Conservation (phyloP, 108 stramenopile species). For the Pseudonitzschia delicatissima region DNA sequence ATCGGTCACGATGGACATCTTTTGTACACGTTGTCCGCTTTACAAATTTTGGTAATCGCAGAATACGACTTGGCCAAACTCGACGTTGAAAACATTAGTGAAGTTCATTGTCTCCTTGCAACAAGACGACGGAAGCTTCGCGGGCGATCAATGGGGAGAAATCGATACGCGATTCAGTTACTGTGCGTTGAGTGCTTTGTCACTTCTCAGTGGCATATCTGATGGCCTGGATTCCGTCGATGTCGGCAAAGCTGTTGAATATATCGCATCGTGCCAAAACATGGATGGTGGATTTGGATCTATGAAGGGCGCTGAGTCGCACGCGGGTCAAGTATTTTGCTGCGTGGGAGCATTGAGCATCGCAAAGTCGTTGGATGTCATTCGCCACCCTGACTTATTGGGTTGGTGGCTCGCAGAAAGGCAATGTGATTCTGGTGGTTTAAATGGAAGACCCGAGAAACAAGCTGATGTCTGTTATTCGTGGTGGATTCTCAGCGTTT, state of each 20-base stretch:
- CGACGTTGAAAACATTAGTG: slow-evolving; percentile 40
- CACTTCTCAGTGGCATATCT: slow-evolving; percentile 54
- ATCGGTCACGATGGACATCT: slow-evolving; percentile 93
- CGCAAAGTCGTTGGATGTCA: slow-evolving; percentile 69
- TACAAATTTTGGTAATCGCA: slow-evolving; percentile 95
- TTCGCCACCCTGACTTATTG: slow-evolving; percentile 70
- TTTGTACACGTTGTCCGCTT: slow-evolving; percentile 94
- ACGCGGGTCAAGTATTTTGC: slow-evolving; percentile 97
- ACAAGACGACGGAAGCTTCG: slow-evolving; percentile 94
- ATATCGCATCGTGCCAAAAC: slow-evolving; percentile 85
- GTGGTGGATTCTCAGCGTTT: slow-evolving; percentile 95
- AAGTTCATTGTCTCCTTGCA: slow-evolving; percentile 85
- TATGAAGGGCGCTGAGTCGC: slow-evolving; percentile 93
- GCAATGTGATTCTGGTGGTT: slow-evolving; percentile 96
- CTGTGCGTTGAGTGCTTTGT: slow-evolving; percentile 87
- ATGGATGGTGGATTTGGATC: slow-evolving; percentile 98
- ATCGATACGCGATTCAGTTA: slow-evolving; percentile 98
- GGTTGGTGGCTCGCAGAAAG: slow-evolving; percentile 99
- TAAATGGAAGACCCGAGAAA: slow-evolving; percentile 98
- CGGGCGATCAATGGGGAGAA: slow-evolving; percentile 96
- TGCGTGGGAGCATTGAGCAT: slow-evolving; percentile 96
- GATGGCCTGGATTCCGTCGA: slow-evolving; percentile 53
- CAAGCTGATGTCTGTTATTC: slow-evolving; percentile 99
- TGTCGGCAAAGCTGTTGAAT: slow-evolving; percentile 65
- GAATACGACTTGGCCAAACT: slow-evolving; percentile 46